Evolutionary conservation across 1,139 yeast genomes (phyloP), one percentile per base, ranked within the genome.

Genomic region (Saccharomyces hybrid): DNA sequence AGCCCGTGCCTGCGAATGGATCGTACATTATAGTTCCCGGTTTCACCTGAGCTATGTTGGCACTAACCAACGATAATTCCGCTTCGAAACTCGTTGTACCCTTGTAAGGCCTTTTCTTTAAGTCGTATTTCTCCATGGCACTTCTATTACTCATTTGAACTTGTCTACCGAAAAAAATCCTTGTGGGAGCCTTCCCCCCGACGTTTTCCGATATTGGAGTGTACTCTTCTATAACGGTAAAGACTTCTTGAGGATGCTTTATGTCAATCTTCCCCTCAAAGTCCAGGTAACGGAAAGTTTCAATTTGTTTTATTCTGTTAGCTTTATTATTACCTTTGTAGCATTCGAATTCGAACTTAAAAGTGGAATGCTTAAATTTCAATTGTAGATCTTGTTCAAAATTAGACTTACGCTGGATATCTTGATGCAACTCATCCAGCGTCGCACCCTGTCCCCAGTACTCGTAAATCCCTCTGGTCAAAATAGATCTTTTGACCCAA

Each of bases 51-150:
- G 89, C 96, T 54, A 93, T 78, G 66, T 93, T 93, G 67, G 96
- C 87, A 16, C 95, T 84, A 14, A 90, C 86, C 51, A 91, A 71
- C 0, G 97, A 83, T 59, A 86, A 72, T 64, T 86, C 95, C 0
- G 97, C 96, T 63, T 93, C 99, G 71, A 93, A 93, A 9, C 97
- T 88, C 0, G 99, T 93, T 13, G 99, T 93, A 1, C 99, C 99
- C 58, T 90, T 91, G 65, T 88, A 90, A 53, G 83, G 85, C 64
- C 99, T 79, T 62, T 84, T 83, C 66, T 84, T 86, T 60, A 93
- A 76, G 67, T 91, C 97, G 63, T 86, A 88, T 55, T 76, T 79
- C 62, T 91, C 98, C 57, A 89, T 75, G 2, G 83, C 77, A 1
- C 79, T 70, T 63, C 99, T 78, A 34, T 85, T 84, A 59, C 93